Evolutionary conservation across 2,329 filamentous ascomycete genomes (phyloP).

Genomic region (Pseudofabraea citricarpa): DNA sequence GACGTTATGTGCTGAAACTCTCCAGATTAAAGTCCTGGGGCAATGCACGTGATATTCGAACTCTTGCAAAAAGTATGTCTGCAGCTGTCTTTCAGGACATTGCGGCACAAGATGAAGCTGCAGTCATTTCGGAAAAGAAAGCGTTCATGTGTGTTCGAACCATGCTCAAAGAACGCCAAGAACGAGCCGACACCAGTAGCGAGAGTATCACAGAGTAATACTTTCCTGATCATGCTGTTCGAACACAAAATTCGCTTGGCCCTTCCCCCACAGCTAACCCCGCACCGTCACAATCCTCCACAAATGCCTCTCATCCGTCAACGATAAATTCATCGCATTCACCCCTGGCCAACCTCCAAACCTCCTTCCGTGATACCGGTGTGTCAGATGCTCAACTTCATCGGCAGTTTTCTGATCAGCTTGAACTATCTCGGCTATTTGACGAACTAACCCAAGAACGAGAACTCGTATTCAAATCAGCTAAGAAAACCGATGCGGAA

Average conservation of each 20-base stretch:
- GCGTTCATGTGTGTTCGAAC: slow-evolving; percentile 15
- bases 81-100: slow-evolving; percentile 20
- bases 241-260: not conserved
- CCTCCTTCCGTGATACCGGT: slow-evolving; percentile 43
- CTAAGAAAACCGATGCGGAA: slow-evolving; percentile 16
- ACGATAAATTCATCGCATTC: slow-evolving; percentile 5
- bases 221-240: not conserved
- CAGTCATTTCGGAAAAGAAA: slow-evolving; percentile 12
- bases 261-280: not conserved
- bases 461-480: slow-evolving; percentile 5
- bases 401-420: slow-evolving; percentile 49
- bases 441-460: slow-evolving; percentile 19
- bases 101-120: slow-evolving; percentile 8
- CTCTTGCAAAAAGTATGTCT: slow-evolving; percentile 41
- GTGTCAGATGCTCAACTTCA: slow-evolving; percentile 58
- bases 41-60: slow-evolving; percentile 47
- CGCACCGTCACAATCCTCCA: not conserved
- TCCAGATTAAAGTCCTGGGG: slow-evolving; percentile 40
- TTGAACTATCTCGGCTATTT: slow-evolving; percentile 13
- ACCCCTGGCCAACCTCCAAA: not conserved
- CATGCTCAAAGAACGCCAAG: slow-evolving; percentile 18
- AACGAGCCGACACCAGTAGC: not conserved
- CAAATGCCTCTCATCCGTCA: not conserved
- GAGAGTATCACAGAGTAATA: not conserved
- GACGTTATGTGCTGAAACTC: slow-evolving; percentile 29